phyloP scores from a whole-genome alignment of 139 green algal species.

The Coccomyxa sp. region DNA sequence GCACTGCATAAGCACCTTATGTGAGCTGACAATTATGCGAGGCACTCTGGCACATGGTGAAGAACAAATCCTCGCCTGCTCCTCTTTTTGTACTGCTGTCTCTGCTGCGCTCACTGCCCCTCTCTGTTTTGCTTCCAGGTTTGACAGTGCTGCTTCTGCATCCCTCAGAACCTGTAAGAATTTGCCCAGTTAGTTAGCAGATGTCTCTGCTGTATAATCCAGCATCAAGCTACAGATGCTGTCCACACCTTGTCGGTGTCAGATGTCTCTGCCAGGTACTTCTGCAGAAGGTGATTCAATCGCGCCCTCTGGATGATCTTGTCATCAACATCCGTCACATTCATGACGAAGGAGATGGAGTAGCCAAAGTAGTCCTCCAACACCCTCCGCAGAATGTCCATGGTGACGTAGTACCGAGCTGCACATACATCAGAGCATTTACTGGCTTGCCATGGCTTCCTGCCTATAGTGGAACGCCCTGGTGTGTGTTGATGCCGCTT shows the following conservation, averaged over 20 bases:
- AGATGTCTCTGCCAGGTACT: conserved; percentile 42
- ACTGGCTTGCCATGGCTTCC: neutral
- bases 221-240: too few species aligned
- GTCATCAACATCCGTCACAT: conserved; percentile 99
- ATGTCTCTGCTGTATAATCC: too few species aligned
- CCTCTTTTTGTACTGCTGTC: too few species aligned
- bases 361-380: conserved; percentile 94
- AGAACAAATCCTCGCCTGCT: too few species aligned
- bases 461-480: neutral
- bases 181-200: too few species aligned
- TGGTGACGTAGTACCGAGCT: conserved; percentile 93
- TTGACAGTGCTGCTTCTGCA: too few species aligned
- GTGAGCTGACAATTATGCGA: too few species aligned
- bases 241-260: neutral
- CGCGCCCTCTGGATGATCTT: conserved; percentile 97
- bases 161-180: too few species aligned
- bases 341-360: conserved; percentile 87
- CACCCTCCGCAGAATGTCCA: conserved; percentile 94
- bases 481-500: neutral
- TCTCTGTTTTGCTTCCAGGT: too few species aligned
- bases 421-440: neutral
- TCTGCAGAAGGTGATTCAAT: conserved; percentile 77
- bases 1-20: too few species aligned
- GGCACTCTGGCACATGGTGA: too few species aligned
- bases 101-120: too few species aligned